These are phyloP conservation scores for Athelia sp. DNA, from an alignment of 1,284 basidiomycete genomes.

Conservation along the genomic window DNA sequence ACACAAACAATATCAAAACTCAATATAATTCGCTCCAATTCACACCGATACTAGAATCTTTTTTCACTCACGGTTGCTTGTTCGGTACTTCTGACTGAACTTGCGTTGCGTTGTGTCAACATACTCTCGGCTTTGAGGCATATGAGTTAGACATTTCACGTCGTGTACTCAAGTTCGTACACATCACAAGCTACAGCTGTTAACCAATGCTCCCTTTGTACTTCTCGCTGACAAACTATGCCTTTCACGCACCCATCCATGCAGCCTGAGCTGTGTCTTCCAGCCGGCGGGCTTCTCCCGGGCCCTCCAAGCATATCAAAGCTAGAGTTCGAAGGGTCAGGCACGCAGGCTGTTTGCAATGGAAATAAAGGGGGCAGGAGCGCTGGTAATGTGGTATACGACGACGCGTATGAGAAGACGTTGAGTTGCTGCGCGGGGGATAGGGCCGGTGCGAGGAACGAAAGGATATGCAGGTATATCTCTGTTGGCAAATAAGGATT, in stretches of 20 bases:
- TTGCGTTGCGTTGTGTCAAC: no score
- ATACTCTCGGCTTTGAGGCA: no score
- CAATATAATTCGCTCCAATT: no score
- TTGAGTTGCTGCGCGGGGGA: slow-evolving; percentile 51
- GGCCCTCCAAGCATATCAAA: slow-evolving; percentile 7
- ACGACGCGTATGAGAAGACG: slow-evolving; percentile 51
- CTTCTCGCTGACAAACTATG: slow-evolving; percentile 34
- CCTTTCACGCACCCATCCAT: slow-evolving; percentile 31
- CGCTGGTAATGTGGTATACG: slow-evolving; percentile 48
- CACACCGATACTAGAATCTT: no score
- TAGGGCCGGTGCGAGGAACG: slow-evolving; percentile 52
- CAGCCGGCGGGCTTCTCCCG: slow-evolving; percentile 16
- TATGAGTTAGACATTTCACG: neutral
- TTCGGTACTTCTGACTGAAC: no score
- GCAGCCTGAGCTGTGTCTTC: slow-evolving; percentile 19
- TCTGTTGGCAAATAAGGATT: slow-evolving; percentile 52
- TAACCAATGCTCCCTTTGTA: slow-evolving; percentile 39
- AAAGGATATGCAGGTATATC: slow-evolving; percentile 53
- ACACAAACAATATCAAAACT: no score
- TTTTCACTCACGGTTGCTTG: no score
- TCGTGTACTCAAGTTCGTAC: slow-evolving; percentile 34
- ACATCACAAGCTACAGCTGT: slow-evolving; percentile 38
- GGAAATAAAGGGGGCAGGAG: slow-evolving; percentile 29
- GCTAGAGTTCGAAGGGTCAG: slow-evolving; percentile 27
- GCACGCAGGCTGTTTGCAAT: slow-evolving; percentile 18